A percentile compares a stretch with the other conserved stretches of the same genome.
phyloP scores from a whole-genome alignment of 2,329 filamentous ascomycete species.

The Apiospora aurea region DNA sequence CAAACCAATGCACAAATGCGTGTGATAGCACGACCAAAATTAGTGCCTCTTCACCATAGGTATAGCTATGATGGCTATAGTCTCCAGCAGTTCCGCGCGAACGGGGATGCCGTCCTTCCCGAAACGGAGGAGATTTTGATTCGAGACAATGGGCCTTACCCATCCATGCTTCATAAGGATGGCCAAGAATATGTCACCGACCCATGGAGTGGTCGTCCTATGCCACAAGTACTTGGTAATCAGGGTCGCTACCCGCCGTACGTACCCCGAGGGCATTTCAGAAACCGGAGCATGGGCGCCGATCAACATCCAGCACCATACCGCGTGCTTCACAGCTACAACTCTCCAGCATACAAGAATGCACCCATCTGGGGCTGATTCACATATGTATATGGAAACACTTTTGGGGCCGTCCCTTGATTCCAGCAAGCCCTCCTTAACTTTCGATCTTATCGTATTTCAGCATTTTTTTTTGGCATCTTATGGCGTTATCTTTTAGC shows the following conservation, averaged over 20 bases:
- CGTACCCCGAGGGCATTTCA: slow-evolving; percentile 45
- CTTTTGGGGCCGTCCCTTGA: neutral
- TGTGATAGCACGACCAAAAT: slow-evolving; percentile 28
- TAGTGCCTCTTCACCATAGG: neutral
- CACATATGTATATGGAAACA: neutral
- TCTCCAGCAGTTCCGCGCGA: neutral
- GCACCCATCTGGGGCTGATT: slow-evolving; percentile 63
- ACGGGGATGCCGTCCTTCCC: neutral
- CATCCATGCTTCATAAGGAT: slow-evolving; percentile 32
- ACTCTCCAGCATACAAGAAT: slow-evolving; percentile 62
- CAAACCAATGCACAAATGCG: slow-evolving; percentile 35
- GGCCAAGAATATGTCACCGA: slow-evolving; percentile 35
- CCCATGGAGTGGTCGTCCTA: slow-evolving; percentile 38
- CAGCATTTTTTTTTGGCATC: neutral
- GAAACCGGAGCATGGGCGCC: slow-evolving; percentile 48
- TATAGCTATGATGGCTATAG: slow-evolving; percentile 22
- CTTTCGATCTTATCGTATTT: neutral
- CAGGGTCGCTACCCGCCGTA: slow-evolving; percentile 44
- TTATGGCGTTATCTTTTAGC: neutral
- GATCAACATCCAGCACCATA: slow-evolving; percentile 48
- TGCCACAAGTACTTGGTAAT: slow-evolving; percentile 28
- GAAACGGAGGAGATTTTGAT: slow-evolving; percentile 28
- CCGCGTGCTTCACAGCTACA: slow-evolving; percentile 64
- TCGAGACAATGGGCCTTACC: slow-evolving; percentile 37
- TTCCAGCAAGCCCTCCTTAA: too few species aligned